phyloP scores from a whole-genome alignment of 805 yeast genomes.

The Metschnikowia koreensis region DNA sequence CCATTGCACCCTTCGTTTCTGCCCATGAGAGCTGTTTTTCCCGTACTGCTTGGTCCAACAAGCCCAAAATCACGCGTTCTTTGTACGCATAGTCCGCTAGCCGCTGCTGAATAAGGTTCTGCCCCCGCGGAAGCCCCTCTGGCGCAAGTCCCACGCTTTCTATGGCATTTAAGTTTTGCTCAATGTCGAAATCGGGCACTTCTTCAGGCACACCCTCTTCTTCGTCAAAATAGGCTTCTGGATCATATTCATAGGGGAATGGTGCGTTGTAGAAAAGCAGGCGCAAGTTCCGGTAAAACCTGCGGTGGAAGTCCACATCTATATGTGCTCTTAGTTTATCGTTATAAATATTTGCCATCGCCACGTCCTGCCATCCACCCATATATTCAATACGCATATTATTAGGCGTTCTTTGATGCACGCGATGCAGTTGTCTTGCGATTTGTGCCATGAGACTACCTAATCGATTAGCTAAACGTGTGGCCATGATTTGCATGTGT shows the following conservation, averaged over 20 bases:
- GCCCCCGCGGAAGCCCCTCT: not conserved
- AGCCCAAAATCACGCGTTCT: conserved; percentile 9
- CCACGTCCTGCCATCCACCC: conserved; percentile 18
- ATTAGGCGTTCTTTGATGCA: not conserved
- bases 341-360: conserved; percentile 7
- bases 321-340: conserved; percentile 1
- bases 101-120: conserved; percentile 3
- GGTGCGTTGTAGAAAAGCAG: conserved; percentile 23
- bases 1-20: not conserved
- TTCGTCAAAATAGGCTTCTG: conserved; percentile 9
- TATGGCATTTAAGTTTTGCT: conserved; percentile 12
- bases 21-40: conserved; percentile 12
- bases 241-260: conserved; percentile 30
- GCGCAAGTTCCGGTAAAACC: conserved; percentile 25
- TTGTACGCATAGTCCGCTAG: conserved; percentile 1
- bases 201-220: conserved; percentile 8
- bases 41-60: conserved; percentile 9
- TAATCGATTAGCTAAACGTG: conserved; percentile 13
- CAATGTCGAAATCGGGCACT: conserved; percentile 13
- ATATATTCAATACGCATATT: not conserved
- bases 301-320: conserved; percentile 11
- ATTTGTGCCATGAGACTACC: conserved; percentile 3
- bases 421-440: not conserved
- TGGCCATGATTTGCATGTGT: conserved; percentile 12
- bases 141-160: conserved; percentile 3